Percentiles rank a stretch among this genome's conserved stretches.
Evolutionary conservation across 2,329 filamentous ascomycete genomes (phyloP).

Genomic region (Hypoxylon sp.): DNA sequence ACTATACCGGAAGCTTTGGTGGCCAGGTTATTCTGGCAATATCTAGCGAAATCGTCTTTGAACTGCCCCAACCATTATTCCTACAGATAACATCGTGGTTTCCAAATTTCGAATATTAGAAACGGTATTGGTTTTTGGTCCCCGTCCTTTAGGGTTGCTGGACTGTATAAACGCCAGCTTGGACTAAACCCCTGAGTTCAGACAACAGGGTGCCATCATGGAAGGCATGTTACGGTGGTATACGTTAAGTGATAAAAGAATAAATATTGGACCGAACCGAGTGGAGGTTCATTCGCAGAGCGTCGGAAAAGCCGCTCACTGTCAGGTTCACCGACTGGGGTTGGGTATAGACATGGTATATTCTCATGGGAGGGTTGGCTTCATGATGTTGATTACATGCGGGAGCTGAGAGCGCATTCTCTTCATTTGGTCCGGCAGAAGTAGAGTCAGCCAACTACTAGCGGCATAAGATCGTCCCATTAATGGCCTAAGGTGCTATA

Average conservation of each 20-base stretch:
- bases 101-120: neutral
- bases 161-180: constrained; percentile 12
- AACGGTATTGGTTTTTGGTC: constrained; percentile 5
- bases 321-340: constrained; percentile 17
- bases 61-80: neutral
- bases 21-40: constrained; percentile 17
- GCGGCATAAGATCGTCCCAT: constrained; percentile 9
- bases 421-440: neutral
- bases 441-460: constrained; percentile 7
- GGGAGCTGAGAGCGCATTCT: neutral
- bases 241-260: constrained; percentile 7
- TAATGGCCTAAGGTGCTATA: constrained; percentile 26
- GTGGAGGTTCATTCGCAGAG: constrained; percentile 16
- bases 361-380: constrained; percentile 21
- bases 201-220: constrained; percentile 18
- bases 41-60: constrained; percentile 15
- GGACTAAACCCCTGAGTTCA: constrained; percentile 11
- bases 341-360: constrained; percentile 11
- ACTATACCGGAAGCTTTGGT: constrained; percentile 1
- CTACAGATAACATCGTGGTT: neutral
- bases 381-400: constrained; percentile 4
- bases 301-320: constrained; percentile 38
- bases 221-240: constrained; percentile 26
- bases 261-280: neutral
- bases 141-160: neutral